phyloP scores from a whole-genome alignment of 148 eudicot species.

The Pharnaceum exiguum region DNA sequence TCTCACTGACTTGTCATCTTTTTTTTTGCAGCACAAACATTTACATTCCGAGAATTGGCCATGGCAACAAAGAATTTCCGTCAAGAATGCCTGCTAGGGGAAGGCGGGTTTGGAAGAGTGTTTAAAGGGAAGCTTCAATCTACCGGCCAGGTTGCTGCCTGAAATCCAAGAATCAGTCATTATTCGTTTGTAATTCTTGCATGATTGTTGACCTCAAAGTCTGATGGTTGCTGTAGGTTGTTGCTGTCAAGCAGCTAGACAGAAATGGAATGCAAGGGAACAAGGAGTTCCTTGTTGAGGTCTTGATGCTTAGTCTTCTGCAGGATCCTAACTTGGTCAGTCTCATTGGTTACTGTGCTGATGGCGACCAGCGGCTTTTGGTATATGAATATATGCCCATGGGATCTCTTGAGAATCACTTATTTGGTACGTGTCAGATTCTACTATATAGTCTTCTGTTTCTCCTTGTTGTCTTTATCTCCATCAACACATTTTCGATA shows the following conservation, averaged over 20 bases:
- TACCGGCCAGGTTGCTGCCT: conserved; percentile 28
- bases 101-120: conserved; percentile 73
- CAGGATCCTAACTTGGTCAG: conserved; percentile 59
- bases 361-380: conserved; percentile 87
- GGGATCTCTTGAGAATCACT: conserved; percentile 61
- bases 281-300: conserved; percentile 65
- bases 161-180: background rate
- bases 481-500: background rate
- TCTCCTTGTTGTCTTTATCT: background rate
- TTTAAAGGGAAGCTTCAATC: conserved; percentile 58
- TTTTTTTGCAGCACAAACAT: conserved; percentile 28
- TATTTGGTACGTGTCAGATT: conserved; percentile 42
- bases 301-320: conserved; percentile 49
- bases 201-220: conserved; percentile 4
- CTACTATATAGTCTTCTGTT: background rate
- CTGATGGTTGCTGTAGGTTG: conserved; percentile 41
- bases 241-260: conserved; percentile 79
- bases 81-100: conserved; percentile 71
- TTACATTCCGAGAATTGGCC: conserved; percentile 68
- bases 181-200: background rate
- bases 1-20: background rate
- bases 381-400: conserved; percentile 74
- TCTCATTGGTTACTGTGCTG: conserved; percentile 81
- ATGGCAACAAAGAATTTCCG: conserved; percentile 74
- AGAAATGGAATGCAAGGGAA: conserved; percentile 69